Conservation (phyloP, 2,329 filamentous ascomycete genomes). For the Macrophomina pseudophaseolina region DNA sequence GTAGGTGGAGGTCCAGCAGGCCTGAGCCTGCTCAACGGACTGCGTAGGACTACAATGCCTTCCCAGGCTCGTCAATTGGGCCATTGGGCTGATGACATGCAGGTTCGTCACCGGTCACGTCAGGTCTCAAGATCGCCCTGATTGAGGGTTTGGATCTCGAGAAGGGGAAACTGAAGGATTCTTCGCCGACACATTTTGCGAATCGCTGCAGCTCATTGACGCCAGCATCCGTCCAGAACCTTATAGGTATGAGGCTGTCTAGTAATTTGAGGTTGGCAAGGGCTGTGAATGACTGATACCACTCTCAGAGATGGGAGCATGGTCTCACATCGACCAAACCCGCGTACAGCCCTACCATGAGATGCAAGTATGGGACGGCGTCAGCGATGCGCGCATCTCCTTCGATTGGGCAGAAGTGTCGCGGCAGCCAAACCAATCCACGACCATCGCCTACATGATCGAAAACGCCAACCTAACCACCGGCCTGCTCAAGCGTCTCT, state of each 20-base stretch:
- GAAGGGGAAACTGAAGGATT: slow-evolving; percentile 64
- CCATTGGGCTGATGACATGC: slow-evolving; percentile 33
- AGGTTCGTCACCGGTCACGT: slow-evolving; percentile 78
- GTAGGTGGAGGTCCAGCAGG: slow-evolving; percentile 90
- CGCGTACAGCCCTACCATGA: slow-evolving; percentile 88
- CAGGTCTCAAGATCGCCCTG: slow-evolving; percentile 80
- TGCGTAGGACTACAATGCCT: slow-evolving; percentile 39
- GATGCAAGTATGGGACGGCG: slow-evolving; percentile 98
- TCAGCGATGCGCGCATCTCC: slow-evolving; percentile 83
- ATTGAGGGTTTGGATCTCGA: slow-evolving; percentile 87
- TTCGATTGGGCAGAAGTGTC: slow-evolving; percentile 73
- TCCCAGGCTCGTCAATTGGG: slow-evolving; percentile 7
- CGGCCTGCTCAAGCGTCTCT: slow-evolving; percentile 73
- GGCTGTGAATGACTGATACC: slow-evolving; percentile 19
- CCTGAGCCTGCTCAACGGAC: slow-evolving; percentile 63
- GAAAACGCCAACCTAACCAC: slow-evolving; percentile 91
- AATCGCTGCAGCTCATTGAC: slow-evolving; percentile 97
- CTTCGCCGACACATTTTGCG: slow-evolving; percentile 74
- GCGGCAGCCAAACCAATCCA: slow-evolving; percentile 49
- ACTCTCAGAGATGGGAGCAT: slow-evolving; percentile 72
- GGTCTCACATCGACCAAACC: slow-evolving; percentile 73
- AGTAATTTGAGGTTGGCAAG: background rate
- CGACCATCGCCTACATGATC: slow-evolving; percentile 90
- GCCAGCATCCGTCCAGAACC: slow-evolving; percentile 81
- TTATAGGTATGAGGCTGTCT: slow-evolving; percentile 56